Conservation (phyloP, 305 asterid genomes). For the Nicotiana rustica region DNA sequence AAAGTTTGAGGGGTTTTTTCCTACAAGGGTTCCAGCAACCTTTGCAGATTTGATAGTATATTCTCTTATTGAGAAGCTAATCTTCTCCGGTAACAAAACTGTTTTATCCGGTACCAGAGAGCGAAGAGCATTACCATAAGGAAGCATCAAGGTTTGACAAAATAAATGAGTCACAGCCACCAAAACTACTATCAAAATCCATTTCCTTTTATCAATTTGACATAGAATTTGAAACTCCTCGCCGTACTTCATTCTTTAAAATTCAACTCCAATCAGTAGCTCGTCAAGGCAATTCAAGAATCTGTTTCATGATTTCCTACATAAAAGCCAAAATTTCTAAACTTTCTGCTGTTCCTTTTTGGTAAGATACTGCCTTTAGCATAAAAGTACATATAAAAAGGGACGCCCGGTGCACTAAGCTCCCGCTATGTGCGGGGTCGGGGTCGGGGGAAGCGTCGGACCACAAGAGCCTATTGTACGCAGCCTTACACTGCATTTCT, state of each 20-base stretch:
- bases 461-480: too few species aligned
- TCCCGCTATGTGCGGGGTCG: too few species aligned
- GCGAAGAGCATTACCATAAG: constrained; percentile 68
- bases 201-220: constrained; percentile 73
- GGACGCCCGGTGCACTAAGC: too few species aligned
- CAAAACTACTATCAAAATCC: constrained; percentile 74
- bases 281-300: constrained; percentile 33
- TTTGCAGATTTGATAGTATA: constrained; percentile 40
- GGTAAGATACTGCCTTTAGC: background rate
- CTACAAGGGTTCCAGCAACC: constrained; percentile 34
- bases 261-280: constrained; percentile 24
- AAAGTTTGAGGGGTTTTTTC: constrained; percentile 38
- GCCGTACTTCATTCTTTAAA: constrained; percentile 50
- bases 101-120: constrained; percentile 59
- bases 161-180: constrained; percentile 79
- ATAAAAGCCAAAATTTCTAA: background rate
- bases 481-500: too few species aligned
- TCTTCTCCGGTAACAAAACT: constrained; percentile 32
- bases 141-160: constrained; percentile 86
- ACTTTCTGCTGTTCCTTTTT: background rate
- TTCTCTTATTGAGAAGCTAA: constrained; percentile 33
- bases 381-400: too few species aligned
- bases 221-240: constrained; percentile 51
- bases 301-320: constrained; percentile 34
- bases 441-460: too few species aligned